phyloP scores from a whole-genome alignment of 2,329 filamentous ascomycete genomes.

The Lecanosticta acicola region DNA sequence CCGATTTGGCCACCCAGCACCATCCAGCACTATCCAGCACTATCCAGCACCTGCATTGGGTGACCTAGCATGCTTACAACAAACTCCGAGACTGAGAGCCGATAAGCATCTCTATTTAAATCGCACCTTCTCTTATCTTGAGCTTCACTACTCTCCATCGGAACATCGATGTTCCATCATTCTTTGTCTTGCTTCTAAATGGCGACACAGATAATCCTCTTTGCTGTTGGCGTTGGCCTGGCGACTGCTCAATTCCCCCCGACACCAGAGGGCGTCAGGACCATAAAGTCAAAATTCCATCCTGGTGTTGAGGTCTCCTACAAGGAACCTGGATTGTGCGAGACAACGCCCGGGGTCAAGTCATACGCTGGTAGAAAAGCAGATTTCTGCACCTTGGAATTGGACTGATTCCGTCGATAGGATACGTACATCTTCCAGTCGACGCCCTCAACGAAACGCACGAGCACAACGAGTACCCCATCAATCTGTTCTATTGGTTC shows the following conservation, averaged over 20 bases:
- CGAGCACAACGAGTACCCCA: constrained; percentile 42
- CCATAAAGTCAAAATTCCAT: constrained; percentile 35
- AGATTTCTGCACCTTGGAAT: too few species aligned
- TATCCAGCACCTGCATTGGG: too few species aligned
- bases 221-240: not conserved
- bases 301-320: constrained; percentile 45
- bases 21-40: too few species aligned
- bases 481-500: constrained; percentile 56
- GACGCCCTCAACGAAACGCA: constrained; percentile 27
- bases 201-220: not conserved
- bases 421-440: constrained; percentile 32
- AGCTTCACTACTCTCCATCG: too few species aligned
- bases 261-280: constrained; percentile 35
- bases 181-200: not conserved
- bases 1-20: too few species aligned
- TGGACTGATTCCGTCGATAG: constrained; percentile 25
- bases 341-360: constrained; percentile 49
- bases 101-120: too few species aligned
- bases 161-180: not conserved
- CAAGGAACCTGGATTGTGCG: constrained; percentile 50
- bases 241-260: constrained; percentile 19
- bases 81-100: too few species aligned
- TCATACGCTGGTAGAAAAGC: constrained; percentile 34
- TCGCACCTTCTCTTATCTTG: too few species aligned
- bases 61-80: too few species aligned